A percentile compares a stretch with the other conserved stretches of the same genome.
Evolutionary conservation across 495 filamentous ascomycete genomes (phyloP).

Genomic region (Penicillium bovifimosum): DNA sequence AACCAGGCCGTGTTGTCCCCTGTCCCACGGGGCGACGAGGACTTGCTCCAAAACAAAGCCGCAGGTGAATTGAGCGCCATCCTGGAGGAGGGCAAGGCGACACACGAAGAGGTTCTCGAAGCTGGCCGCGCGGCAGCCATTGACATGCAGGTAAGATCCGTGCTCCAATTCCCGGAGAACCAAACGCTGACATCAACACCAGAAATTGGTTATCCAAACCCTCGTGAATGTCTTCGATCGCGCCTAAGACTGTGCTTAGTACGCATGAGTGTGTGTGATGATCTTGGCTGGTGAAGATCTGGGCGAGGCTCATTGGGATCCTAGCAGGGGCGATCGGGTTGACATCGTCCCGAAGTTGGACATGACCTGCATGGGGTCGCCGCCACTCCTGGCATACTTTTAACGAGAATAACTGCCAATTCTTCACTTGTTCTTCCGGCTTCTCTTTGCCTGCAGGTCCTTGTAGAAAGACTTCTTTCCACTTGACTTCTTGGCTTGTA

Average conservation of each 20-base stretch:
- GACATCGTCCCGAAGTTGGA: neutral
- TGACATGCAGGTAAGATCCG: slow-evolving; percentile 59
- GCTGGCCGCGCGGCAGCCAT: slow-evolving; percentile 55
- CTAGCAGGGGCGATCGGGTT: neutral
- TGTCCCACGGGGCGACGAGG: slow-evolving; percentile 57
- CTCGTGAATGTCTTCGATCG: slow-evolving; percentile 26
- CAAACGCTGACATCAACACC: slow-evolving; percentile 15
- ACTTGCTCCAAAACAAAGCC: slow-evolving; percentile 34
- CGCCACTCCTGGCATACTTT: neutral
- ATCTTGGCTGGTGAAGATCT: neutral
- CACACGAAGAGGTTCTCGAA: slow-evolving; percentile 68
- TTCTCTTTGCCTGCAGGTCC: slow-evolving; percentile 54
- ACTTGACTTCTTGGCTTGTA: slow-evolving; percentile 61
- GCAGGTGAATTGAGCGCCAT: slow-evolving; percentile 49
- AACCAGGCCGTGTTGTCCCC: slow-evolving; percentile 64
- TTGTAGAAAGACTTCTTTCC: slow-evolving; percentile 72
- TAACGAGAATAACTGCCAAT: neutral
- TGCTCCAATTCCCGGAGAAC: neutral
- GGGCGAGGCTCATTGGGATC: neutral
- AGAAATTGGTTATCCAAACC: slow-evolving; percentile 40
- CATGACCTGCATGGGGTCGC: neutral
- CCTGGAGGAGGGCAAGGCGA: slow-evolving; percentile 60
- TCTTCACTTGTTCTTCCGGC: slow-evolving; percentile 30
- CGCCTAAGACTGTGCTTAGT: neutral
- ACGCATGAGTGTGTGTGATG: neutral